These are phyloP conservation scores for Magnaporthales sp. DNA, from an alignment of 2,329 filamentous ascomycete genomes.

Conservation along the genomic window DNA sequence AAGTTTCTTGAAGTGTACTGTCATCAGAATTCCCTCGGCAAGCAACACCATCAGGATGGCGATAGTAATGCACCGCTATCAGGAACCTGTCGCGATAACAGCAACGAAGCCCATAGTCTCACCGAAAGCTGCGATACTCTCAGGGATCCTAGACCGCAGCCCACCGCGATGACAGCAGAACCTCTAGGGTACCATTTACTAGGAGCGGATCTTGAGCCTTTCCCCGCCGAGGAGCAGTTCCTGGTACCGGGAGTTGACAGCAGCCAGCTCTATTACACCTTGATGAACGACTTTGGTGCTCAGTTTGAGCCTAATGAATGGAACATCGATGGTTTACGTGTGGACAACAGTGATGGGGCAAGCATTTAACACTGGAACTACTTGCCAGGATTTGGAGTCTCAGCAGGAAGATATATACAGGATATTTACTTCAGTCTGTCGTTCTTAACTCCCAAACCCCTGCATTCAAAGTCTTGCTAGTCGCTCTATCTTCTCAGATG, in stretches of 20 bases:
- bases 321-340: background rate
- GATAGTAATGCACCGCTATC: background rate
- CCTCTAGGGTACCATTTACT: background rate
- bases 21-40: background rate
- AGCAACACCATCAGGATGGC: background rate
- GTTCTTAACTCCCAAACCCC: background rate
- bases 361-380: background rate
- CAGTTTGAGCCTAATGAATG: background rate
- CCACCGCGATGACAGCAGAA: background rate
- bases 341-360: background rate
- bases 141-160: background rate
- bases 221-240: background rate
- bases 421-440: background rate
- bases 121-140: background rate
- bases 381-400: background rate
- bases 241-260: background rate
- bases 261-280: too few relatives aligned
- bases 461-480: background rate
- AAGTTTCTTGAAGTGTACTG: background rate
- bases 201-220: background rate
- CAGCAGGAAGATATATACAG: background rate
- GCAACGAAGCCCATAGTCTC: too few relatives aligned
- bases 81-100: background rate
- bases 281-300: background rate
- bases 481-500: background rate